phyloP scores from a whole-genome alignment of 1,284 basidiomycete species.

The Trichosporon asahii region DNA sequence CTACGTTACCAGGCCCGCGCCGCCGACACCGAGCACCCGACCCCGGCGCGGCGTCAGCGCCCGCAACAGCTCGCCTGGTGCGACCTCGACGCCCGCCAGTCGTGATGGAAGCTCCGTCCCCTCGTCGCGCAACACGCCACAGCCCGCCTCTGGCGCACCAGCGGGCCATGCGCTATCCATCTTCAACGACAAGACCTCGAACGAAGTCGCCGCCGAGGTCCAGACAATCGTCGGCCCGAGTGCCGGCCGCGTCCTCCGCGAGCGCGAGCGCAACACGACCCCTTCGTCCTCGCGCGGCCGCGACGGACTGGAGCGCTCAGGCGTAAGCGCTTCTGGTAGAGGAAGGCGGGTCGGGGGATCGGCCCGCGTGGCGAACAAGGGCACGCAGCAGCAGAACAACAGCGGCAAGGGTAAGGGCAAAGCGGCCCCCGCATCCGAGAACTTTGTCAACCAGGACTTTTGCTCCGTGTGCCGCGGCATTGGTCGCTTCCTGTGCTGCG shows the following conservation, averaged over 20 bases:
- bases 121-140: slow-evolving; percentile 21
- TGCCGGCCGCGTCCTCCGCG: slow-evolving; percentile 11
- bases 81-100: slow-evolving; percentile 12
- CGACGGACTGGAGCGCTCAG: slow-evolving; percentile 33
- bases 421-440: slow-evolving; percentile 19
- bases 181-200: slow-evolving; percentile 30
- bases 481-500: slow-evolving; percentile 85
- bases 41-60: slow-evolving; percentile 13
- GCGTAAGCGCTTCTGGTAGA: slow-evolving; percentile 41
- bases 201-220: slow-evolving; percentile 25
- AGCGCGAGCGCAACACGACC: slow-evolving; percentile 13
- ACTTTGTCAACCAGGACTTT: slow-evolving; percentile 75
- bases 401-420: slow-evolving; percentile 34
- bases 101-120: slow-evolving; percentile 21
- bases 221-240: slow-evolving; percentile 23
- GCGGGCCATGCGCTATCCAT: slow-evolving; percentile 31
- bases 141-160: neutral
- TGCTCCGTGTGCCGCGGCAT: slow-evolving; percentile 80
- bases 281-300: slow-evolving; percentile 19
- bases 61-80: slow-evolving; percentile 2
- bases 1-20: slow-evolving; percentile 13
- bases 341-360: slow-evolving; percentile 43
- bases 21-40: slow-evolving; percentile 15
- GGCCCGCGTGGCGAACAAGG: slow-evolving; percentile 18
- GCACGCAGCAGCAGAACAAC: slow-evolving; percentile 13